These are phyloP conservation scores for Lantana camara DNA, from an alignment of 257 asterid species.

Conservation along the genomic window DNA sequence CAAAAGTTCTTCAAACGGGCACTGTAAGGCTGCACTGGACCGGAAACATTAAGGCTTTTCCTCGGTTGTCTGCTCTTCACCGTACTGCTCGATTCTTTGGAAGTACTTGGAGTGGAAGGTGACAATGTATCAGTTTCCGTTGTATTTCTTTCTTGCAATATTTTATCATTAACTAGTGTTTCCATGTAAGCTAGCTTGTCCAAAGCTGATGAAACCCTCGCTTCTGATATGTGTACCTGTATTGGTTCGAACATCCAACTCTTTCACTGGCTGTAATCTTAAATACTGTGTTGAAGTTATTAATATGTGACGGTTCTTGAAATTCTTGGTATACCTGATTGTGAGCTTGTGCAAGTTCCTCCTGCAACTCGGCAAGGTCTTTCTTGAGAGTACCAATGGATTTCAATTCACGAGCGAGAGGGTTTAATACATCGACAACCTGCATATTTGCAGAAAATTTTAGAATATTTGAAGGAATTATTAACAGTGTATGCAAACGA, in stretches of 20 bases:
- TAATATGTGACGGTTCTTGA: not conserved
- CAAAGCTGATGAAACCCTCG: constrained; percentile 66
- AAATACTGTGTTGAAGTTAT: no score
- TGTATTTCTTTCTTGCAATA: constrained; percentile 54
- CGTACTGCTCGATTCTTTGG: constrained; percentile 31
- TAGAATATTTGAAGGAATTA: not conserved
- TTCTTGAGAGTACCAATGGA: constrained; percentile 75
- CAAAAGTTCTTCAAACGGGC: constrained; percentile 68
- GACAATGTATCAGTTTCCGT: constrained; percentile 33
- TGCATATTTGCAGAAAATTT: constrained; percentile 20
- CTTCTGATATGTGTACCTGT: constrained; percentile 78
- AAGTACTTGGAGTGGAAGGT: constrained; percentile 45
- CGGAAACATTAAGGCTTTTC: constrained; percentile 62
- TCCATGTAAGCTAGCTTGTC: constrained; percentile 83
- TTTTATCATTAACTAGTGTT: constrained; percentile 66
- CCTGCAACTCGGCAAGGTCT: constrained; percentile 78
- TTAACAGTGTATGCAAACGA: no score
- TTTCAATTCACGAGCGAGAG: constrained; percentile 82
- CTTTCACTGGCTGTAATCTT: constrained; percentile 6
- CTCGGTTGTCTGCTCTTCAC: constrained; percentile 34
- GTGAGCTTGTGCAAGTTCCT: constrained; percentile 65
- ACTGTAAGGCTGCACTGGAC: constrained; percentile 67
- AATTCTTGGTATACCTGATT: constrained; percentile 45
- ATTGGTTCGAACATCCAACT: constrained; percentile 2
- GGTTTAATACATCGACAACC: constrained; percentile 82